A percentile compares a stretch with the other conserved stretches of the same genome.
phyloP scores from a whole-genome alignment of 2,329 filamentous ascomycete species.

The Hypomyces perniciosus region DNA sequence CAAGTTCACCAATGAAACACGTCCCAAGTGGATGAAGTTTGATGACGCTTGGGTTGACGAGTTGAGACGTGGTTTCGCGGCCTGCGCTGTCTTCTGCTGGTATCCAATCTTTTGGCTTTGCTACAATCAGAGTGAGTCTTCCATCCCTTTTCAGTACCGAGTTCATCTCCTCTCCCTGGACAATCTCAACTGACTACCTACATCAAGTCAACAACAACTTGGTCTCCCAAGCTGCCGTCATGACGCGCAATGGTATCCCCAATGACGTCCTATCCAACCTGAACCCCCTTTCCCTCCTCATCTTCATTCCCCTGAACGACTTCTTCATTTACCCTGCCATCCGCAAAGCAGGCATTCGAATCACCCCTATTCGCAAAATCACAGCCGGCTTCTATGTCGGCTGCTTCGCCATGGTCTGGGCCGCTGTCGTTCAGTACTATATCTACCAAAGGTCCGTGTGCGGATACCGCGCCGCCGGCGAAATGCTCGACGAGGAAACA shows the following conservation, averaged over 20 bases:
- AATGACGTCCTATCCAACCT: slow-evolving; percentile 13
- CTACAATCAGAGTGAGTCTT: not conserved
- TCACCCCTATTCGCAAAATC: slow-evolving; percentile 11
- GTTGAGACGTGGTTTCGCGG: slow-evolving; percentile 7
- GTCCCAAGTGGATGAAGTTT: slow-evolving; percentile 3
- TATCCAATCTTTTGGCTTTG: slow-evolving; percentile 5
- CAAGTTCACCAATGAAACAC: slow-evolving; percentile 7
- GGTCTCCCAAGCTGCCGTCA: slow-evolving; percentile 11
- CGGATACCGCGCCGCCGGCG: slow-evolving; percentile 10
- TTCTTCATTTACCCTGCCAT: slow-evolving; percentile 10
- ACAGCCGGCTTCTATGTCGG: slow-evolving; percentile 11
- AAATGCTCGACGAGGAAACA: no score
- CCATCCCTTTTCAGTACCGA: no score
- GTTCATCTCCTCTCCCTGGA: no score
- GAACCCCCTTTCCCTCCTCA: slow-evolving; percentile 12
- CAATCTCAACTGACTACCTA: no score
- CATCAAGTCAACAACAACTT: slow-evolving; percentile 10
- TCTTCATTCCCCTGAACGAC: slow-evolving; percentile 6
- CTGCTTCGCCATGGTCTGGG: slow-evolving; percentile 8
- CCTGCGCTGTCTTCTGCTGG: slow-evolving; percentile 11
- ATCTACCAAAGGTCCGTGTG: slow-evolving; percentile 11
- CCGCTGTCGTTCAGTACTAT: slow-evolving; percentile 10
- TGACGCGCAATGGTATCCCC: slow-evolving; percentile 14
- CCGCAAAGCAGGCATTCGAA: slow-evolving; percentile 6
- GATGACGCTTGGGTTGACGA: slow-evolving; percentile 8